Percentiles rank a stretch among this genome's conserved stretches.
Evolutionary conservation across 2,329 filamentous ascomycete genomes (phyloP).

Genomic region (Trichoderma brevicompactum): DNA sequence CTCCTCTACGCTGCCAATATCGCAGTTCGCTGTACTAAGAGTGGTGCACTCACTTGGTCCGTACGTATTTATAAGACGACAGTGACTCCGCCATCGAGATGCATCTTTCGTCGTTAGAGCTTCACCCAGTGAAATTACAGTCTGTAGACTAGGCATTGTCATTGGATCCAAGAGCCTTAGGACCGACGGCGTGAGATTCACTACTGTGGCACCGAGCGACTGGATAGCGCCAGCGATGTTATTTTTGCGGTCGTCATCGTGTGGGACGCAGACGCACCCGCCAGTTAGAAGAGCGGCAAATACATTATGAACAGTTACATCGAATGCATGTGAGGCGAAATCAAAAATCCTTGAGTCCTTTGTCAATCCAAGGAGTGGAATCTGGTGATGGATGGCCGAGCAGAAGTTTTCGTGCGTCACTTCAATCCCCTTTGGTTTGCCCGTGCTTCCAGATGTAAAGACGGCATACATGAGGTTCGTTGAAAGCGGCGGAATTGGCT

Average conservation of each 20-base stretch:
- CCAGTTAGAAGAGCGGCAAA: neutral
- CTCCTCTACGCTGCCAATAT: neutral
- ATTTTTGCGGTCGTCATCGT: neutral
- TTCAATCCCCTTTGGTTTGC: conserved; percentile 21
- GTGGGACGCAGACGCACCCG: neutral
- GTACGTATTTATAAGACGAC: neutral
- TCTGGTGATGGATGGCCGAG: conserved; percentile 6
- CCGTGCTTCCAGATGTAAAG: conserved; percentile 29
- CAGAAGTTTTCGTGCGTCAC: conserved; percentile 14
- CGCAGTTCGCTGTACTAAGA: neutral
- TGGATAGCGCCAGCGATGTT: neutral
- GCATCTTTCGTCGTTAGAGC: neutral
- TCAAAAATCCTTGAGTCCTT: conserved; percentile 12
- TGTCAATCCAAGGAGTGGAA: neutral
- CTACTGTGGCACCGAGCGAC: conserved; percentile 12
- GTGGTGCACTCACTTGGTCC: neutral
- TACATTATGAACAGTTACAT: neutral
- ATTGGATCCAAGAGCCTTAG: neutral
- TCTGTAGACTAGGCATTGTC: too few species aligned
- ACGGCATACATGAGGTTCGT: conserved; percentile 20
- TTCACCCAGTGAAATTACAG: neutral
- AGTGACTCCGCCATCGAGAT: neutral
- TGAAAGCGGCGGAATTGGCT: too few species aligned
- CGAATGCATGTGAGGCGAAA: conserved; percentile 26
- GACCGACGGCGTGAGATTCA: conserved; percentile 3